These are phyloP conservation scores for Parathielavia appendiculata DNA, from an alignment of 495 filamentous ascomycete species.

Conservation along the genomic window DNA sequence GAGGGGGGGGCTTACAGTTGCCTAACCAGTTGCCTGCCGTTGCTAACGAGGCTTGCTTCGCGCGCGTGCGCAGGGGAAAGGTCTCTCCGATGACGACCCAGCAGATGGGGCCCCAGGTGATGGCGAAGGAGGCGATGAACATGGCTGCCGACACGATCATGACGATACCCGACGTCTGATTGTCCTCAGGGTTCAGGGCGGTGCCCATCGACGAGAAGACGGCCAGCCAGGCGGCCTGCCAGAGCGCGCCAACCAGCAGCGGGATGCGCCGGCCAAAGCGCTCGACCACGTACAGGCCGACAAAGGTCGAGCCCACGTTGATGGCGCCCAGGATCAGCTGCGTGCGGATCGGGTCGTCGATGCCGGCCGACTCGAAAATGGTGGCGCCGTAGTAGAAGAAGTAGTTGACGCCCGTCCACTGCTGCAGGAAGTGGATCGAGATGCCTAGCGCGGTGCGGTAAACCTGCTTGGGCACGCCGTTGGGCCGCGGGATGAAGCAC, in stretches of 20 bases:
- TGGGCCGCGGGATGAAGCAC: slow-evolving; percentile 48
- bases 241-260: slow-evolving; percentile 58
- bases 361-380: slow-evolving; percentile 59
- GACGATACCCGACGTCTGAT: slow-evolving; percentile 50
- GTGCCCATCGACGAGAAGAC: slow-evolving; percentile 61
- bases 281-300: slow-evolving; percentile 66
- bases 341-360: slow-evolving; percentile 59
- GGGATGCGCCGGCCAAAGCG: slow-evolving; percentile 59
- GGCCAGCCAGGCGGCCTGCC: slow-evolving; percentile 64
- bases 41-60: slow-evolving; percentile 62
- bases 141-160: slow-evolving; percentile 75
- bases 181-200: slow-evolving; percentile 45
- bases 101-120: slow-evolving; percentile 75
- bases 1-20: slow-evolving; percentile 48
- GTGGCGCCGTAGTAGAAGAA: slow-evolving; percentile 53
- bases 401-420: slow-evolving; percentile 56
- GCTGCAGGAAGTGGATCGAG: slow-evolving; percentile 63
- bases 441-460: slow-evolving; percentile 66
- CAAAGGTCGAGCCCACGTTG: slow-evolving; percentile 63
- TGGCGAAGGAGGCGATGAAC: slow-evolving; percentile 56
- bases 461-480: slow-evolving; percentile 53
- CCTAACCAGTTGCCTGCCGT: slow-evolving; percentile 76
- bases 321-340: slow-evolving; percentile 66
- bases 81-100: slow-evolving; percentile 74
- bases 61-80: slow-evolving; percentile 68